These are phyloP conservation scores for Curvularia sp. DNA, from an alignment of 2,329 filamentous ascomycete species.

Conservation along the genomic window DNA sequence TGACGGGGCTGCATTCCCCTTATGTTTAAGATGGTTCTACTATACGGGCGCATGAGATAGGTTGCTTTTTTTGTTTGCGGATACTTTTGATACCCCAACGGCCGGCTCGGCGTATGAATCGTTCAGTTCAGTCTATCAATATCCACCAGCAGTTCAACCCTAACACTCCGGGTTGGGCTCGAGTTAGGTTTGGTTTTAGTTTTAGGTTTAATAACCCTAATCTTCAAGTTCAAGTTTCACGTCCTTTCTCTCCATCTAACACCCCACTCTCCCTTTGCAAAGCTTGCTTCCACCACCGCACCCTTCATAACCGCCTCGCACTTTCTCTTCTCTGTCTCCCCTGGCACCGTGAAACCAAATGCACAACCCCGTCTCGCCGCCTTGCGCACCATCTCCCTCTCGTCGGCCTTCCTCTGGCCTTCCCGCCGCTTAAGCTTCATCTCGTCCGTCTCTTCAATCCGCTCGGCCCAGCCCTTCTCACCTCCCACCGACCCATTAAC, in stretches of 20 bases:
- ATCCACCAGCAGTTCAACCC: background rate
- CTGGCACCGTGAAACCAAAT: constrained; percentile 57
- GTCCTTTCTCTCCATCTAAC: constrained; percentile 62
- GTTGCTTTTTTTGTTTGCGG: background rate
- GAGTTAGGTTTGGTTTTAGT: too few relatives aligned
- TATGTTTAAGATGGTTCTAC: background rate
- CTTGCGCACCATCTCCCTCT: constrained; percentile 66
- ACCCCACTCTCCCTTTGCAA: constrained; percentile 67
- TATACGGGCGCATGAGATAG: background rate
- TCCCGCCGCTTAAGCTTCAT: constrained; percentile 58
- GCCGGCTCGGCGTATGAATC: constrained; percentile 8
- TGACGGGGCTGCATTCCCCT: background rate
- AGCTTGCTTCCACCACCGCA: constrained; percentile 65
- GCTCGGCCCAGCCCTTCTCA: constrained; percentile 62
- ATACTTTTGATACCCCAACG: constrained; percentile 29
- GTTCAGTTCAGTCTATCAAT: background rate
- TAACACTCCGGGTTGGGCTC: too few relatives aligned
- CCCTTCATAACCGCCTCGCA: constrained; percentile 68
- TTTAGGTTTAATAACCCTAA: too few relatives aligned
- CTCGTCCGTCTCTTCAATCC: constrained; percentile 60
- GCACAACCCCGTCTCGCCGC: constrained; percentile 67
- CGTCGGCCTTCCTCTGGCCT: constrained; percentile 57
- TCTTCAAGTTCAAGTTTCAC: background rate
- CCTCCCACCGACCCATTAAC: constrained; percentile 65
- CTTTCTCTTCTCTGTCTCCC: constrained; percentile 48